phyloP scores from a whole-genome alignment of 805 yeast genomes.

The Candida andamanensis region DNA sequence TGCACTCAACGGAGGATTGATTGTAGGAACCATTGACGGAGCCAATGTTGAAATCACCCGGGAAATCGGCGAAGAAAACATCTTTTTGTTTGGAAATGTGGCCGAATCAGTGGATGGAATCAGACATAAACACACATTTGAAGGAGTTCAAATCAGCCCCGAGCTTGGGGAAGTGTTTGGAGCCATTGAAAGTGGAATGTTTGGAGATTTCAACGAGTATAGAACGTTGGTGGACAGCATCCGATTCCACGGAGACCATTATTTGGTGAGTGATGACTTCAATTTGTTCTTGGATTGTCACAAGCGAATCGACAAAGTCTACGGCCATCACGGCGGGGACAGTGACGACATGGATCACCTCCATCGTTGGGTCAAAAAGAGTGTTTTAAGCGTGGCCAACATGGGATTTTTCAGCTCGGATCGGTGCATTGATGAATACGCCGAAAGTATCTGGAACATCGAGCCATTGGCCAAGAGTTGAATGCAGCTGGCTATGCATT shows the following conservation, averaged over 20 bases:
- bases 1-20: slow-evolving; percentile 88
- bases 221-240: slow-evolving; percentile 65
- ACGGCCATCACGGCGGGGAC: slow-evolving; percentile 41
- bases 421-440: slow-evolving; percentile 87
- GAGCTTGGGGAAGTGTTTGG: slow-evolving; percentile 58
- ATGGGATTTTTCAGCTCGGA: slow-evolving; percentile 92
- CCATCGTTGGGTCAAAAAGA: slow-evolving; percentile 67
- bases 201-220: slow-evolving; percentile 69
- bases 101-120: slow-evolving; percentile 86
- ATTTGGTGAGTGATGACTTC: slow-evolving; percentile 85
- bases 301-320: slow-evolving; percentile 66
- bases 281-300: slow-evolving; percentile 84
- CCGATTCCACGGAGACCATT: slow-evolving; percentile 73
- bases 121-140: slow-evolving; percentile 66
- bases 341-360: slow-evolving; percentile 48
- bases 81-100: slow-evolving; percentile 85
- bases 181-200: slow-evolving; percentile 61
- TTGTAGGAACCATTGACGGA: slow-evolving; percentile 94
- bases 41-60: slow-evolving; percentile 94
- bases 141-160: slow-evolving; percentile 55
- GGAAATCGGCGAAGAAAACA: slow-evolving; percentile 89
- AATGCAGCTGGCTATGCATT: too few relatives aligned
- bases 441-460: slow-evolving; percentile 88
- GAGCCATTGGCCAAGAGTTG: slow-evolving; percentile 63
- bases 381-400: slow-evolving; percentile 77